Percentiles rank a stretch among this genome's conserved stretches.
Conservation (phyloP, 1,139 yeast genomes). For the Schizosaccharomyces versatilis region DNA sequence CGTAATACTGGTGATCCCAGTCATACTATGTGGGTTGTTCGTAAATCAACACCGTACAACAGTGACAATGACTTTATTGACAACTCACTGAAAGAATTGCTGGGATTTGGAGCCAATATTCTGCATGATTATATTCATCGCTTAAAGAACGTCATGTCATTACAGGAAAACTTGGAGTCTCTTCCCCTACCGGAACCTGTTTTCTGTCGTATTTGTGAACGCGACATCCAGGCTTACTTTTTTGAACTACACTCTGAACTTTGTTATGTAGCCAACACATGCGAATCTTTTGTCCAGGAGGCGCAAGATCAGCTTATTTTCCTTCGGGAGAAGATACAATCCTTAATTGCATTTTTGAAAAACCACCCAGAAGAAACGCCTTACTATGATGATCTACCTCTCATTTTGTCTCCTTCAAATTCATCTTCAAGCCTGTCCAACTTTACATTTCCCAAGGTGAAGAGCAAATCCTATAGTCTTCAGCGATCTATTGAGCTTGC, state of each 20-base stretch:
- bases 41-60: slow-evolving; percentile 44
- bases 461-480: not conserved
- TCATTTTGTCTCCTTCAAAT: not conserved
- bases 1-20: slow-evolving; percentile 36
- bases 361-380: not conserved
- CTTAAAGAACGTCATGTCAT: slow-evolving; percentile 33
- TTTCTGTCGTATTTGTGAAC: slow-evolving; percentile 80
- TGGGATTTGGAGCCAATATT: slow-evolving; percentile 78
- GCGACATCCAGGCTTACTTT: slow-evolving; percentile 89
- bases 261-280: slow-evolving; percentile 67
- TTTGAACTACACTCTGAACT: slow-evolving; percentile 75
- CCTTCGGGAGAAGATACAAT: not conserved
- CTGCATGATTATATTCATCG: slow-evolving; percentile 51
- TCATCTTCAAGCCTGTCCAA: not conserved
- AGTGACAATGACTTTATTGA: slow-evolving; percentile 49
- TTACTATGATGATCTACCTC: not conserved
- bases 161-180: slow-evolving; percentile 38
- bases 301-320: not conserved
- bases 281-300: slow-evolving; percentile 52
- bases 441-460: not conserved
- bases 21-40: slow-evolving; percentile 77
- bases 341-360: not conserved
- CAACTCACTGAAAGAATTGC: slow-evolving; percentile 36
- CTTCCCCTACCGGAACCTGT: slow-evolving; percentile 53
- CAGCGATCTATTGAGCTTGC: not conserved